Evolutionary conservation across 2,329 filamentous ascomycete species (phyloP), one percentile per base, ranked within the genome.

Genomic region (Colletotrichum sp.): DNA sequence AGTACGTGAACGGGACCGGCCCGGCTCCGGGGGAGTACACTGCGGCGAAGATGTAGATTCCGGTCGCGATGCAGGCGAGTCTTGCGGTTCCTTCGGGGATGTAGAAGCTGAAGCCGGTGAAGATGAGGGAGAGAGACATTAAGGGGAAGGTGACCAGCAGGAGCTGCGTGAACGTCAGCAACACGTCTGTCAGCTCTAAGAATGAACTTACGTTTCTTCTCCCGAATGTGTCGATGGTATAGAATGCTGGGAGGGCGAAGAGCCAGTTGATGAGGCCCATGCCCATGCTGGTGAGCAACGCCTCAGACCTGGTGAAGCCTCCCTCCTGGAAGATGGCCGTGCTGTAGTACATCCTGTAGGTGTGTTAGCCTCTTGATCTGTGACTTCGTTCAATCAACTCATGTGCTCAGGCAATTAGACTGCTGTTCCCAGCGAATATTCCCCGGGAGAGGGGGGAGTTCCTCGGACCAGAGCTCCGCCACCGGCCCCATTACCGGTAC

Each of bases 1-100:
- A 90, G 80, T 92, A 92, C 0, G 90, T 92, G 78, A 92, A 92
- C 0, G 90, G 90, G 0, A 92, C 90, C 0, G 90, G 90, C 0
- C 90, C 90, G 65, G 90, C 88, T 18, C 90, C 90, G 0, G 89
- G 89, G 0, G 85, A 86, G 78, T 87, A 87, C 15, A 86, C 81
- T 1, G 84, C 82, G 78, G 84, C 85, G 69, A 87, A 87, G 6
- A 86, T 75, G 75, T 87, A 87, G 2, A 87, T 81, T 1, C 85
- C 85, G 0, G 82, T 76, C 3, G 84, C 84, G 12, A 87, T 80
- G n/a, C 81, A 83, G 1, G 76, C 84, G 9, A 86, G 80, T 5
- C 80, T 81, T 1, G 80, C 78, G 1, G 64, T 30, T n/a, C 57
- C 28, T 1, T 76, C 70, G 0, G 69, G 16, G n/a, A 90, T 87